These are phyloP conservation scores for Entomortierella beljakovae DNA, from an alignment of 192 early-diverging fungal genomes.

Conservation along the genomic window DNA sequence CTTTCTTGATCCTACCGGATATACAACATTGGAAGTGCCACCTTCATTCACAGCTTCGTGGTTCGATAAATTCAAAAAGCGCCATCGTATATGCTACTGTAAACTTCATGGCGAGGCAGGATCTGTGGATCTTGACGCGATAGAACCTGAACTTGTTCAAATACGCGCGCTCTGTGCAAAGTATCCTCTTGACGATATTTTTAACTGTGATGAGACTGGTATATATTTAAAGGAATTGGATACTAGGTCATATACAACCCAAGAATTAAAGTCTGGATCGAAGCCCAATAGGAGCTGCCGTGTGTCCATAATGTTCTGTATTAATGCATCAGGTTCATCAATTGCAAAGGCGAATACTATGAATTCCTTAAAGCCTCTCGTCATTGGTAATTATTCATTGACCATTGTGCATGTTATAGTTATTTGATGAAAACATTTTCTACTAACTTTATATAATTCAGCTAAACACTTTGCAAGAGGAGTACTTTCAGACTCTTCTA, in stretches of 20 bases:
- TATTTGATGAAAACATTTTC: background rate
- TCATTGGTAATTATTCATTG: conserved; percentile 14
- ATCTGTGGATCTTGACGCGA: conserved; percentile 2
- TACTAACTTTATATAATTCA: too few relatives aligned
- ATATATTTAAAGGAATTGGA: conserved; percentile 1
- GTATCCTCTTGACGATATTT: conserved; percentile 7
- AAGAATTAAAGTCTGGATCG: background rate
- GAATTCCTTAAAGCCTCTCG: conserved; percentile 11
- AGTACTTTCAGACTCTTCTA: background rate
- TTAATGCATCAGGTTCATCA: conserved; percentile 22
- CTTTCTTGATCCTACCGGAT: too few relatives aligned
- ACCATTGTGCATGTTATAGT: background rate
- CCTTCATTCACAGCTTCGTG: conserved; percentile 8
- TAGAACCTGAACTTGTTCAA: background rate
- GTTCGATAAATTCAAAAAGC: conserved; percentile 12
- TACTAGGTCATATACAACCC: conserved; percentile 9
- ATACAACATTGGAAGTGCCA: too few relatives aligned
- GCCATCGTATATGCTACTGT: background rate
- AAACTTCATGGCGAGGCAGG: conserved; percentile 16
- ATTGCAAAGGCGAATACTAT: conserved; percentile 1
- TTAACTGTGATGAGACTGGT: conserved; percentile 17
- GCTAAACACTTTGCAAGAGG: conserved; percentile 11
- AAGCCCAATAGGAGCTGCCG: conserved; percentile 5
- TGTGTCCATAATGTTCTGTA: conserved; percentile 19
- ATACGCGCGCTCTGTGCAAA: conserved; percentile 3